Evolutionary conservation across 1,139 yeast genomes (phyloP).

Genomic region (Sugiyamaella paludigena): DNA sequence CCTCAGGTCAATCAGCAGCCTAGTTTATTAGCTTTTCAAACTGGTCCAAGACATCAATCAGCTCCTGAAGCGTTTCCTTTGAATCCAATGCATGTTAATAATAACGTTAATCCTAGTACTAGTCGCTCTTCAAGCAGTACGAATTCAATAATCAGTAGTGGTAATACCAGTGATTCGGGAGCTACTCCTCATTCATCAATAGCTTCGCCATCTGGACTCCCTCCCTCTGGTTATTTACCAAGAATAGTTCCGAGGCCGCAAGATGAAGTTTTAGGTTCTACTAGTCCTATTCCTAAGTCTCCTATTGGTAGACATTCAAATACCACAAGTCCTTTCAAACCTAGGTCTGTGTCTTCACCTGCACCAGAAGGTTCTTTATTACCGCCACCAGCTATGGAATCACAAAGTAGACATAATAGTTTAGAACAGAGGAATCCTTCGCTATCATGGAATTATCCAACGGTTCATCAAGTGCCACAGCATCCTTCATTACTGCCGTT

Average conservation of each 20-base stretch:
- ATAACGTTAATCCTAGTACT: background rate
- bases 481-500: no score
- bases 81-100: slow-evolving; percentile 9
- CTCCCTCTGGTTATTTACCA: slow-evolving; percentile 15
- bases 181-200: slow-evolving; percentile 10
- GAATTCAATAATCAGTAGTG: background rate
- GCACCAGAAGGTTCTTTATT: slow-evolving; percentile 2
- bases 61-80: slow-evolving; percentile 23
- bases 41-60: slow-evolving; percentile 22
- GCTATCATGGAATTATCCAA: slow-evolving; percentile 16
- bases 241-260: slow-evolving; percentile 23
- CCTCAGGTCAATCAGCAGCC: slow-evolving; percentile 9
- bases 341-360: slow-evolving; percentile 13
- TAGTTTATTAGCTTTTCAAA: slow-evolving; percentile 1
- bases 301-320: slow-evolving; percentile 6
- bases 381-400: background rate
- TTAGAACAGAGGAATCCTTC: slow-evolving; percentile 5
- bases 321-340: slow-evolving; percentile 9
- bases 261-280: slow-evolving; percentile 16
- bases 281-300: slow-evolving; percentile 1
- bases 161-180: background rate
- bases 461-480: background rate
- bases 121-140: background rate
- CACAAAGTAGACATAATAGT: slow-evolving; percentile 2
- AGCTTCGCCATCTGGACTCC: slow-evolving; percentile 8